Conservation (phyloP, 1,284 basidiomycete genomes). For the Austroboletus novae-zelandiae region DNA sequence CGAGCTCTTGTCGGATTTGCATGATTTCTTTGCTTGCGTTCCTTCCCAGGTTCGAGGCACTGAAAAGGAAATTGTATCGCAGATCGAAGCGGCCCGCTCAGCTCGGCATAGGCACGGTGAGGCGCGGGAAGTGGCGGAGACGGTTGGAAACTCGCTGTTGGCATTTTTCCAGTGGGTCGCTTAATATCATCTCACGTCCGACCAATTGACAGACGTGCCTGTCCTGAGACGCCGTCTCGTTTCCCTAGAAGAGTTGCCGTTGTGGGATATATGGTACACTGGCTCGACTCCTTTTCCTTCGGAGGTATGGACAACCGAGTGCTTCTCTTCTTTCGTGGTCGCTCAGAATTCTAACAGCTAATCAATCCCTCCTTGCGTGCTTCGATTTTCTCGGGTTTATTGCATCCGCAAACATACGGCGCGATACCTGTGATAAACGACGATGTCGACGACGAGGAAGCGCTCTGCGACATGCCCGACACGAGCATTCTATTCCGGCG, state of each 20-base stretch:
- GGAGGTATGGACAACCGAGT: constrained; percentile 43
- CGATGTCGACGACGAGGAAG: constrained; percentile 21
- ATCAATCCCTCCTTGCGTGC: constrained; percentile 66
- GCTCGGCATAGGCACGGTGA: constrained; percentile 20
- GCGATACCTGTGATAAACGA: constrained; percentile 9
- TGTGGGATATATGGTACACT: constrained; percentile 75
- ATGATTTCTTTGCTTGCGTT: constrained; percentile 35
- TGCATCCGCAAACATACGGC: constrained; percentile 54
- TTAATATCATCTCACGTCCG: neutral
- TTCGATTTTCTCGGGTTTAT: constrained; percentile 56
- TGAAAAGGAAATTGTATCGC: constrained; percentile 38
- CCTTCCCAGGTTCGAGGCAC: constrained; percentile 25
- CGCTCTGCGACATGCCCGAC: constrained; percentile 58
- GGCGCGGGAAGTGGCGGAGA: constrained; percentile 16
- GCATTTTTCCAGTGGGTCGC: constrained; percentile 48
- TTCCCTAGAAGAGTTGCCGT: constrained; percentile 45
- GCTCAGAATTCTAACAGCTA: constrained; percentile 39
- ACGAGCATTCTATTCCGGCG: constrained; percentile 70
- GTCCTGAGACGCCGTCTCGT: constrained; percentile 43
- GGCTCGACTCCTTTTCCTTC: constrained; percentile 59
- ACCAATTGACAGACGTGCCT: neutral
- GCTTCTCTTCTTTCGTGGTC: constrained; percentile 10
- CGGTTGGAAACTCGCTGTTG: constrained; percentile 46
- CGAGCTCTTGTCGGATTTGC: constrained; percentile 39
- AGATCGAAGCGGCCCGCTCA: constrained; percentile 31